phyloP scores from a whole-genome alignment of 176 grass and related monocot species.

The Rhynchospora tenuis region DNA sequence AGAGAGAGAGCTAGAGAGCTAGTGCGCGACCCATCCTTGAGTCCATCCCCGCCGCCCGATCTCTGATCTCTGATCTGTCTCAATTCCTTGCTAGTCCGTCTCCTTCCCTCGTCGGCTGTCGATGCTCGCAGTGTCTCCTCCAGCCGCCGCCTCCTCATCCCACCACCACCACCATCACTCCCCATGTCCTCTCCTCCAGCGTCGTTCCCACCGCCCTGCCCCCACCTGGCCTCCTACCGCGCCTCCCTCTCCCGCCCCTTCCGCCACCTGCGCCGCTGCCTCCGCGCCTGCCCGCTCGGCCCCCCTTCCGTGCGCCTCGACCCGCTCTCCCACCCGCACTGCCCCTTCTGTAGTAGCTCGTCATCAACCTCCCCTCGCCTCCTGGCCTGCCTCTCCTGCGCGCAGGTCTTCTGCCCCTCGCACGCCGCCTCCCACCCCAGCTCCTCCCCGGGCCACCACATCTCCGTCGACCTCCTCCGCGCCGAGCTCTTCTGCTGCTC shows the following conservation, averaged over 20 bases:
- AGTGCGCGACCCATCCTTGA: not conserved
- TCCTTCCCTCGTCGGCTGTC: not conserved
- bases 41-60: not conserved
- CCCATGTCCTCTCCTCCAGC: conserved; percentile 25
- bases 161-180: not conserved
- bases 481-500: conserved; percentile 82
- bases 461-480: conserved; percentile 83
- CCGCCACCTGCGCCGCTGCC: conserved; percentile 76
- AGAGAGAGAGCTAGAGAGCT: too few species aligned
- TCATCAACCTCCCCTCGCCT: conserved; percentile 29
- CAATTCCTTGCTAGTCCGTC: not conserved
- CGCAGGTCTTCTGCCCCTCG: conserved; percentile 52
- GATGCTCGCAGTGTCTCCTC: not conserved
- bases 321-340: conserved; percentile 50
- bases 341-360: conserved; percentile 37
- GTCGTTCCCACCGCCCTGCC: conserved; percentile 49
- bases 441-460: conserved; percentile 57
- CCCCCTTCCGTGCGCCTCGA: conserved; percentile 69
- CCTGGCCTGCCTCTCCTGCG: conserved; percentile 78
- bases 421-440: conserved; percentile 49
- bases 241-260: conserved; percentile 39
- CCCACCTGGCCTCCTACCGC: conserved; percentile 67
- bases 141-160: not conserved
- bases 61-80: not conserved
- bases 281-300: conserved; percentile 60